Evolutionary conservation across 306 rosid species (phyloP), one percentile per base, ranked within the genome.

Genomic region (Prosopis cineraria): DNA sequence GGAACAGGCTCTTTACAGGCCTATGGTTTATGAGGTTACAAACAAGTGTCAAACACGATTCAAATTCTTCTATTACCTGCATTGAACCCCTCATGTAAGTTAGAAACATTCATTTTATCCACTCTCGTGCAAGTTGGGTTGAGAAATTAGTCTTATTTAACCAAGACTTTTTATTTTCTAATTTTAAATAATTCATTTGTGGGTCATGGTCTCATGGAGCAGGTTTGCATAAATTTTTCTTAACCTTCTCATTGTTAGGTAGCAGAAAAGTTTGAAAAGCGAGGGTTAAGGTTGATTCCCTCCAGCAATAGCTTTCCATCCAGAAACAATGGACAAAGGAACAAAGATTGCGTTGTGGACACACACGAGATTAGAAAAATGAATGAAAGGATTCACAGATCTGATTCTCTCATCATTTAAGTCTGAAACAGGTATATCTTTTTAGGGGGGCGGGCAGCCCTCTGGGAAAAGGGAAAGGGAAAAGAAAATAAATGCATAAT

Each of bases 21-120:
- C 83, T 83, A 33, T 85, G 88, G 82, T 90, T 88, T 77, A 90
- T 89, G 72, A 87, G 87, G 80, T 84, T 84, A 88, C 93, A 92
- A 31, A 84, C 80, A 68, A 31, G 87, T 76, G 73, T 37, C 74
- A 82, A 80, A 65, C 90, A 90, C 58, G 86, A 88, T 34, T 91
- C 89, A 67, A 92, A 87, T 84, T 90, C 89, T 72, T 82, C 86
- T 70, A 80, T 86, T 69, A 89, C 83, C 90, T 87, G 83, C 78
- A 82, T 36, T 60, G 43, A 65, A 36, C 70, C 50, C 16, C 12
- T 40, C 1, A 0, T 20, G 5, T 13, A 67, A 64, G 63, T 72
- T 10, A 50, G 78, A 52, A 76, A 73, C 68, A 44, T 22, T 80
- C 29, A 48, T 47, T 31, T 68, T n/a, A 36, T 7, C 63, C 52